Conservation (phyloP, 345 rosid genomes). For the Theobroma cacao region DNA sequence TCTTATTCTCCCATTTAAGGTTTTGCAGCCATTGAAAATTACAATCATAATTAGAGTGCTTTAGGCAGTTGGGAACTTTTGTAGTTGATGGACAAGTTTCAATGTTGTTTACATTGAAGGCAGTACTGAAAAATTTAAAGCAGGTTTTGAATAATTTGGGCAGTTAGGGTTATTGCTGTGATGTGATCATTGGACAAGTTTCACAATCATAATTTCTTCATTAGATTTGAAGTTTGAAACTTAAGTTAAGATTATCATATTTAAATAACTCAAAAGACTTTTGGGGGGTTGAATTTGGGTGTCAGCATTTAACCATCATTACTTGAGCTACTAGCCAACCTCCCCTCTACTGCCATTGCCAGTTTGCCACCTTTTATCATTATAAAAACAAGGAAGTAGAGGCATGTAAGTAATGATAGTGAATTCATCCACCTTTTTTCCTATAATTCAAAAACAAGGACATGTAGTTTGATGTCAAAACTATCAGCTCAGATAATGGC, state of each 20-base stretch:
- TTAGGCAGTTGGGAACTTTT: no score
- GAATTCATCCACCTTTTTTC: not conserved
- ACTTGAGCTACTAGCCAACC: not conserved
- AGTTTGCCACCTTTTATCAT: not conserved
- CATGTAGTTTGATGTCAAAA: not conserved
- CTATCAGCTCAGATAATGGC: not conserved
- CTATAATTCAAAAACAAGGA: not conserved
- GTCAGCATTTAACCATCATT: not conserved
- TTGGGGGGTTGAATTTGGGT: not conserved
- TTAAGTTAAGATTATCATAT: not conserved
- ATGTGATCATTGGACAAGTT: not conserved
- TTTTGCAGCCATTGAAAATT: not conserved
- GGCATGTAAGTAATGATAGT: not conserved
- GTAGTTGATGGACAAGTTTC: no score
- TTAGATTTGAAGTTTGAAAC: not conserved
- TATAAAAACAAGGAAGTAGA: not conserved
- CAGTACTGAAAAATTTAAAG: not conserved
- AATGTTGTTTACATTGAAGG: no score
- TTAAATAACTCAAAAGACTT: not conserved
- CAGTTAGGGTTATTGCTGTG: not conserved
- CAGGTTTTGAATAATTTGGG: not conserved
- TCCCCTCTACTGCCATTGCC: not conserved
- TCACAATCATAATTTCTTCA: not conserved
- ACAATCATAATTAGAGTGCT: no score
- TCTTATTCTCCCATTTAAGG: no score